A percentile compares a stretch with the other conserved stretches of the same genome.
These are phyloP conservation scores for Shiraia bambusicola DNA, from an alignment of 2,329 filamentous ascomycete genomes.

Conservation along the genomic window DNA sequence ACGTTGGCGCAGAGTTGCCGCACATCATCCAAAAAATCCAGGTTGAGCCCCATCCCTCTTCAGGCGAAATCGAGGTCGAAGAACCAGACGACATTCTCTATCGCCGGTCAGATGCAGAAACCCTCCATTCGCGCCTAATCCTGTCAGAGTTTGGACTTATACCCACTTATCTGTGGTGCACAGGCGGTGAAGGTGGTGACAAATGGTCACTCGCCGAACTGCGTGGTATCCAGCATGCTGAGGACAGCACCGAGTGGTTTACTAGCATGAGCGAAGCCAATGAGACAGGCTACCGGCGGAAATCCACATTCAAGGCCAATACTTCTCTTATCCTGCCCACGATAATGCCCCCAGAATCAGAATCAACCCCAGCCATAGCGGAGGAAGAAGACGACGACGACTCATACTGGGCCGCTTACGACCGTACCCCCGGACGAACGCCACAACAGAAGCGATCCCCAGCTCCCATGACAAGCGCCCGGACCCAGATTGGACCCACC, in stretches of 20 bases:
- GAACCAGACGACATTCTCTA: slow-evolving; percentile 65
- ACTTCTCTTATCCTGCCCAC: slow-evolving; percentile 12
- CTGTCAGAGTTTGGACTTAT: slow-evolving; percentile 63
- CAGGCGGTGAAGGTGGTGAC: slow-evolving; percentile 63
- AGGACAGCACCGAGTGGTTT: slow-evolving; percentile 61
- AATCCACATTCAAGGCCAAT: slow-evolving; percentile 21
- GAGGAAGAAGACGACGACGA: slow-evolving; percentile 64
- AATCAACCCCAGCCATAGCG: slow-evolving; percentile 1
- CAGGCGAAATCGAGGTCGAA: slow-evolving; percentile 76
- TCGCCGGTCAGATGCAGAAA: slow-evolving; percentile 72
- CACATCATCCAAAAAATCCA: slow-evolving; percentile 62
- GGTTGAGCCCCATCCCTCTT: slow-evolving; percentile 78
- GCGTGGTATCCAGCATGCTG: slow-evolving; percentile 56
- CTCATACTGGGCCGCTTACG: slow-evolving; percentile 80
- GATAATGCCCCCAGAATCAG: slow-evolving; percentile 14
- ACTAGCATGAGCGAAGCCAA: slow-evolving; percentile 63
- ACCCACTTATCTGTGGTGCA: slow-evolving; percentile 70
- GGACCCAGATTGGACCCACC: slow-evolving; percentile 37
- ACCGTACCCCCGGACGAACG: slow-evolving; percentile 59
- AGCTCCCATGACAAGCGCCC: slow-evolving; percentile 52
- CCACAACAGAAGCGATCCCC: slow-evolving; percentile 59
- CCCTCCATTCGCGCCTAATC: slow-evolving; percentile 66
- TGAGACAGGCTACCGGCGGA: slow-evolving; percentile 44
- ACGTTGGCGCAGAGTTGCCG: slow-evolving; percentile 60
- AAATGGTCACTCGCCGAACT: slow-evolving; percentile 76